Evolutionary conservation across 2,329 filamentous ascomycete species (phyloP).

Genomic region (Beauveria sp.): DNA sequence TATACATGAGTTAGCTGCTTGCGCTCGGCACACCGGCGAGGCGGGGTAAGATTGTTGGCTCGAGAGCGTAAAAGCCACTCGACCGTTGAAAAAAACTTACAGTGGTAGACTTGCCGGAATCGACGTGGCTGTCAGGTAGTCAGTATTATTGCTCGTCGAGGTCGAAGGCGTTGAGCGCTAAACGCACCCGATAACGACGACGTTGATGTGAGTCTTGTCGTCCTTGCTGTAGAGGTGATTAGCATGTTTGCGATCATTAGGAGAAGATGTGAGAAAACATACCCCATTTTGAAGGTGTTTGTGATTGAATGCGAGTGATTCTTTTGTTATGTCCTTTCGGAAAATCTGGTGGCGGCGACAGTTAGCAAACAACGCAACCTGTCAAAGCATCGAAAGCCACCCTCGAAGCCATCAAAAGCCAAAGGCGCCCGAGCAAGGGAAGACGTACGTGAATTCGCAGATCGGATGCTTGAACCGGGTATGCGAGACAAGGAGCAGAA

Average conservation of each 20-base stretch:
- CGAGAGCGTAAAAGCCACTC: not conserved
- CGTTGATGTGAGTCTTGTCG: constrained; percentile 93
- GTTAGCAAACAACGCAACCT: constrained; percentile 14
- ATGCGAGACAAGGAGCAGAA: constrained; percentile 36
- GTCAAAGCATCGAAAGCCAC: not conserved
- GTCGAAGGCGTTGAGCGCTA: constrained; percentile 19
- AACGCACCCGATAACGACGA: constrained; percentile 76
- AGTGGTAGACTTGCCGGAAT: constrained; percentile 98
- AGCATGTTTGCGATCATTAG: constrained; percentile 2
- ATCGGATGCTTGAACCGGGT: constrained; percentile 38
- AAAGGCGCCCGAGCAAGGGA: not conserved
- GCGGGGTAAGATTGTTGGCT: constrained; percentile 12
- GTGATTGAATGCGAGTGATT: constrained; percentile 16
- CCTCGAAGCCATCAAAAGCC: not conserved
- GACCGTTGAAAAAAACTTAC: constrained; percentile 46
- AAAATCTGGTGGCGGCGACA: constrained; percentile 15
- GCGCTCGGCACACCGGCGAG: not conserved
- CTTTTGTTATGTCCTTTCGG: constrained; percentile 16
- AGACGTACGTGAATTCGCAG: constrained; percentile 32
- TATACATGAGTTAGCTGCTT: constrained; percentile 24
- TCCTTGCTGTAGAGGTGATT: constrained; percentile 62
- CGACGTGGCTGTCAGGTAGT: constrained; percentile 66
- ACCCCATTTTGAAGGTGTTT: constrained; percentile 31
- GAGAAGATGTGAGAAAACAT: constrained; percentile 3
- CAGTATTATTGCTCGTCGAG: constrained; percentile 20